Base-by-base conservation (phyloP, 1,139 yeast species). In the Wickerhamiella infanticola region DNA sequence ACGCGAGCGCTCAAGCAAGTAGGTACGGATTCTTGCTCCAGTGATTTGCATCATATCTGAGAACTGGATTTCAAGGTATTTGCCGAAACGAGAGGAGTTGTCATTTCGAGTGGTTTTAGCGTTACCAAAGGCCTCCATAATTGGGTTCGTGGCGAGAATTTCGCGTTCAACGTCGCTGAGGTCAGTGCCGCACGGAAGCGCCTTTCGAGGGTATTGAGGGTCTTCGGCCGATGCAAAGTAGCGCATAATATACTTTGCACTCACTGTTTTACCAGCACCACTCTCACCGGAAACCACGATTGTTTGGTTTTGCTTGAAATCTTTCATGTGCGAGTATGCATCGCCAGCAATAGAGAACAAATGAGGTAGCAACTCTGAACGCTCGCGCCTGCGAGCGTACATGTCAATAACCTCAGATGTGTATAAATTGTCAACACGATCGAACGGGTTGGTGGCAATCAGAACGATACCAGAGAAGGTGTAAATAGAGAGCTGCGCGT, bases 121-220 rank as follows among this genome's bases (percentile, higher is more conserved):
- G 62, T 90, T 90, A 72, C 98, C 98, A 63, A 90, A 90, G 1
- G 97, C 94, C 66, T 90, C 98, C 93, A 90, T 86, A 56, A 90
- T 90, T 4, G 98, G 98, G 62, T 90, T 90, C 1, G 98, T 90
- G 18, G 98, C 98, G 59, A 90, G 72, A 48, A 90, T 93, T 66
- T 84, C 95, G 60, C 84, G 81, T 65, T 90, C 98, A 31, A 93
- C 93, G 50, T 81, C 83, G 41, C 94, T 81, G 81, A 90, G 80
- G 55, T 85, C 93, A 36, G 45, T 50, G 73, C 73, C 35, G 24
- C 41, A 4, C n/a, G 43, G 24, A 24, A 39, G 18, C 18, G 41
- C 35, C 24, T 35, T 35, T 6, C 37, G 37, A 9, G 37, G 37
- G 23, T n/a, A 35, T 6, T n/a, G 37, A 42, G 72, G 69, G 50